These are phyloP conservation scores for Diutina scorzettiae DNA, from an alignment of 1,139 yeast species.

Conservation along the genomic window DNA sequence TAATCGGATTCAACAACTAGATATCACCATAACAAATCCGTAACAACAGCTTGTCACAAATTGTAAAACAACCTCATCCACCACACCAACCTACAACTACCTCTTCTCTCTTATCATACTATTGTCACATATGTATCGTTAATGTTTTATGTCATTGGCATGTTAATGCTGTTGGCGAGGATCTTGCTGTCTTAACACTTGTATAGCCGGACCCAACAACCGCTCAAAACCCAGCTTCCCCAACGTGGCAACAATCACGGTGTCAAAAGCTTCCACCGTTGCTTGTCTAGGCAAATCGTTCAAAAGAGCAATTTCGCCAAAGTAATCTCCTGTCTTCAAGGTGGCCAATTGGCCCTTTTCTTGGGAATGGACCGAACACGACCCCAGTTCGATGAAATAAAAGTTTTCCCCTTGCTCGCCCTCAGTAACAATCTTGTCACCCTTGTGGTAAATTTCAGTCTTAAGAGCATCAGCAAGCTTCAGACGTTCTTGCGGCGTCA, in stretches of 20 bases:
- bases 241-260: constrained; percentile 77
- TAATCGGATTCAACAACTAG: too few relatives aligned
- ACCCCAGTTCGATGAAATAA: constrained; percentile 80
- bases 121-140: too few relatives aligned
- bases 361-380: constrained; percentile 53
- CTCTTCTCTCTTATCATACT: too few relatives aligned
- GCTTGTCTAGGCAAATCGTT: constrained; percentile 94
- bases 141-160: too few relatives aligned
- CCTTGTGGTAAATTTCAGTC: constrained; percentile 61
- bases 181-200: constrained; percentile 67
- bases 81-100: too few relatives aligned
- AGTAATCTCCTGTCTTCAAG: constrained; percentile 70
- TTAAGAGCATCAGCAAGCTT: constrained; percentile 91
- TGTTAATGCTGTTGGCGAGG: constrained; percentile 29
- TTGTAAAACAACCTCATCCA: too few relatives aligned
- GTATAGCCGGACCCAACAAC: constrained; percentile 85
- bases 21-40: too few relatives aligned
- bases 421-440: constrained; percentile 67
- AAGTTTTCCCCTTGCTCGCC: constrained; percentile 91
- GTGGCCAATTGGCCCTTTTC: constrained; percentile 40
- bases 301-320: constrained; percentile 89
- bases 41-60: too few relatives aligned
- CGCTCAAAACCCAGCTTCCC: constrained; percentile 91
- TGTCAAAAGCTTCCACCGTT: constrained; percentile 67
- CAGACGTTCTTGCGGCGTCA: constrained; percentile 76